These are phyloP conservation scores for Mariannaea sp. DNA, from an alignment of 2,329 filamentous ascomycete species.

Conservation along the genomic window DNA sequence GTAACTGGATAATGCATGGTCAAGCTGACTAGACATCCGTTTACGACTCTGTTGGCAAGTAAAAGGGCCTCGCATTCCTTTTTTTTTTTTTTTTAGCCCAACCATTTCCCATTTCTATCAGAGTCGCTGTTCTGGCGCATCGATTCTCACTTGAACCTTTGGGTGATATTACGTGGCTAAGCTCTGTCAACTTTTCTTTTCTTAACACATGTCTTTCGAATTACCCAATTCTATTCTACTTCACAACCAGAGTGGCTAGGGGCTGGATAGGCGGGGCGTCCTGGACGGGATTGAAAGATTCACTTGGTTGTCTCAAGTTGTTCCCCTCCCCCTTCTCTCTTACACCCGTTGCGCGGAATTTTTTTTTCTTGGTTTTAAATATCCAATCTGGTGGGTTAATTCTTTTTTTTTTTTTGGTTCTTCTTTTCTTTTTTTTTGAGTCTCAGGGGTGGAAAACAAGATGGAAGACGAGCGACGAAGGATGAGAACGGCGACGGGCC, in stretches of 20 bases:
- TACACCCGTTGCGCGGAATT: conserved; percentile 10
- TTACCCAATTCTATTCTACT: conserved; percentile 22
- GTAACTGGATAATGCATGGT: conserved; percentile 36
- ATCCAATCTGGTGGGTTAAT: conserved; percentile 11
- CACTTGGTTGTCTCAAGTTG: conserved; percentile 11
- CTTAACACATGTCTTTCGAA: not conserved
- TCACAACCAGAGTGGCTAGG: conserved; percentile 26
- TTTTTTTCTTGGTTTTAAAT: conserved; percentile 16
- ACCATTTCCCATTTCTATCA: too few relatives aligned
- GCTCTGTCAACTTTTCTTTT: conserved; percentile 29
- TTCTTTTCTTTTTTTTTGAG: not conserved
- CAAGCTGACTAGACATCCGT: conserved; percentile 34
- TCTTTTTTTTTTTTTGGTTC: not conserved
- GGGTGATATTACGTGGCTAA: conserved; percentile 35
- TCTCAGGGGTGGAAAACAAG: not conserved
- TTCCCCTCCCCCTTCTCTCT: conserved; percentile 11
- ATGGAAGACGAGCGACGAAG: not conserved
- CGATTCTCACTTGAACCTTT: conserved; percentile 19
- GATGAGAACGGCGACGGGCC: conserved; percentile 6
- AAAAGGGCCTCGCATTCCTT: conserved; percentile 5
- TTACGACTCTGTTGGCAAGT: conserved; percentile 26
- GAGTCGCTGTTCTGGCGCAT: conserved; percentile 19
- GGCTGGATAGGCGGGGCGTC: conserved; percentile 27
- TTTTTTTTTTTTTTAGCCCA: too few relatives aligned
- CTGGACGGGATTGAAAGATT: conserved; percentile 13